Percentiles rank a stretch among this genome's conserved stretches.
Conservation (phyloP, 768 basidiomycete species). For the Rhodosporidiobolus sp. region DNA sequence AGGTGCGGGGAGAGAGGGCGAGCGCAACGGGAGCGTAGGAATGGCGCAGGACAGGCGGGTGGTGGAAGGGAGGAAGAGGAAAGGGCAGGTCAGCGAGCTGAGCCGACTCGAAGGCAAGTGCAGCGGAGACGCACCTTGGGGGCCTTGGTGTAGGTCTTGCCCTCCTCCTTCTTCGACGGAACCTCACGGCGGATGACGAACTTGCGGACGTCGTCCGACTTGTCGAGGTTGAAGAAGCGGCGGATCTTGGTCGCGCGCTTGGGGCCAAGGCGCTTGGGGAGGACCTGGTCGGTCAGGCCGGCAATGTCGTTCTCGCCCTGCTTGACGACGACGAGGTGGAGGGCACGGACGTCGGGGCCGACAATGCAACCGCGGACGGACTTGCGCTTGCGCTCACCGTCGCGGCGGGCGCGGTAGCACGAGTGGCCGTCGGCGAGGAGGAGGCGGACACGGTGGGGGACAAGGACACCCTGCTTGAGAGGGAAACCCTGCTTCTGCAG, state of each 20-base stretch:
- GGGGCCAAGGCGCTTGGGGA: conserved; percentile 93
- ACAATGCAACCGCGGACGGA: conserved; percentile 98
- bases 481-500: conserved; percentile 83
- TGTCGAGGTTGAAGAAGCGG: conserved; percentile 92
- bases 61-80: background rate
- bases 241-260: conserved; percentile 92
- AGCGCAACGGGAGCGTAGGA: background rate
- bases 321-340: conserved; percentile 91
- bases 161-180: conserved; percentile 69
- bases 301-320: conserved; percentile 84
- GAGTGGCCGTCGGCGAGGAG: conserved; percentile 96
- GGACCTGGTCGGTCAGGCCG: conserved; percentile 83
- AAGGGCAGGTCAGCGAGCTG: background rate
- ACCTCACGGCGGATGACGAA: conserved; percentile 94
- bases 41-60: background rate
- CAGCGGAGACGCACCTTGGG: conserved; percentile 50
- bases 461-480: conserved; percentile 98
- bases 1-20: background rate
- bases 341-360: conserved; percentile 90
- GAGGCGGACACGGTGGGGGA: conserved; percentile 87
- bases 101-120: conserved; percentile 7
- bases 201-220: conserved; percentile 97
- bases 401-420: conserved; percentile 88
- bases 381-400: conserved; percentile 97
- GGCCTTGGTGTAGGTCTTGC: conserved; percentile 86